Conservation (phyloP, 73 alveolate genomes). For the Tetrahymena elliotti region DNA sequence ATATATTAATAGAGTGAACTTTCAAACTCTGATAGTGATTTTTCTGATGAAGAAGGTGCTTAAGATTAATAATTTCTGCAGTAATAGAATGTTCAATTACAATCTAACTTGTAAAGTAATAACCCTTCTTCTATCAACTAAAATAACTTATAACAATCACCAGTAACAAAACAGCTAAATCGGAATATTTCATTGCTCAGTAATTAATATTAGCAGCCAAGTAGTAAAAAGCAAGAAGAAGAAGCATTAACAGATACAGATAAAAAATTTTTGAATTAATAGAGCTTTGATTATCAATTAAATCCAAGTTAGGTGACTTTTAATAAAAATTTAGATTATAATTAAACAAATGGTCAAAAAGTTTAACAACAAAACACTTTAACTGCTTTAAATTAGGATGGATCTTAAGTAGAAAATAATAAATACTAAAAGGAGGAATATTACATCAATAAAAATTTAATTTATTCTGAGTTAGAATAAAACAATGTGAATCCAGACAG, state of each 20-base stretch:
- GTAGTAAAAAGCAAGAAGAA: background rate
- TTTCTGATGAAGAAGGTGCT: background rate
- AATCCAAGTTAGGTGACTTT: background rate
- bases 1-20: background rate
- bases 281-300: background rate
- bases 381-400: background rate
- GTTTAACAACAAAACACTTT: background rate
- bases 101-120: too few relatives aligned
- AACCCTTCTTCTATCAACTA: background rate
- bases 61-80: too few relatives aligned
- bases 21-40: background rate
- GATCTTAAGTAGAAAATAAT: background rate
- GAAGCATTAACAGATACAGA: background rate
- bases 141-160: background rate
- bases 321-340: background rate
- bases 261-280: background rate
- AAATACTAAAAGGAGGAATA: background rate
- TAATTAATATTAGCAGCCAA: background rate
- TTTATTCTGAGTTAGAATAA: background rate
- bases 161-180: background rate
- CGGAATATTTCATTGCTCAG: background rate
- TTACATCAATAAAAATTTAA: too few relatives aligned
- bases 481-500: background rate
- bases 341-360: background rate
- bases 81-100: too few relatives aligned